A percentile compares a stretch with the other conserved stretches of the same genome.
Conservation (phyloP, 306 rosid species). For the Pueraria montana region DNA sequence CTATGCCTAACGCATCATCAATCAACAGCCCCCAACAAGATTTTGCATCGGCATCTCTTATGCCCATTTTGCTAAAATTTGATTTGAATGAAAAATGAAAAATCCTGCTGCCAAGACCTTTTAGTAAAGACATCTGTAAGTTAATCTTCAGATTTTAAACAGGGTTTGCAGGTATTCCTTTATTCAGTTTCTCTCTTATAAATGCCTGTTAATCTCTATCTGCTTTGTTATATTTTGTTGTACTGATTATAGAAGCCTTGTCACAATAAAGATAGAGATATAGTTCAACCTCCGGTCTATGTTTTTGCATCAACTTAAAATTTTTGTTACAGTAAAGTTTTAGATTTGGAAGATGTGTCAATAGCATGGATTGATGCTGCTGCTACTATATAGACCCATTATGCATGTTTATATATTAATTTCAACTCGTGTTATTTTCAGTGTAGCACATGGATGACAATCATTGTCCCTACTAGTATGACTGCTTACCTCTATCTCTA, state of each 20-base stretch:
- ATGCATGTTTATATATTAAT: too few relatives aligned
- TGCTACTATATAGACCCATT: too few relatives aligned
- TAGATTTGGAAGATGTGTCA: too few relatives aligned
- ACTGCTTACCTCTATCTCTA: conserved; percentile 97
- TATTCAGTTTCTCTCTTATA: background rate
- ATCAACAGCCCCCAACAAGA: background rate
- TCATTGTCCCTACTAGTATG: conserved; percentile 96
- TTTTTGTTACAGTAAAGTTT: too few relatives aligned
- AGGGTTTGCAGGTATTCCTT: background rate
- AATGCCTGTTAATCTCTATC: too few relatives aligned
- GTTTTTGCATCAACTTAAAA: too few relatives aligned
- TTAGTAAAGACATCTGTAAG: background rate
- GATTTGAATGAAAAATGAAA: conserved; percentile 24
- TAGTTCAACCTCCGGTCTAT: too few relatives aligned
- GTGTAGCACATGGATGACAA: conserved; percentile 99
- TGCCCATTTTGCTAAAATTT: conserved; percentile 12
- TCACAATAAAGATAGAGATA: too few relatives aligned
- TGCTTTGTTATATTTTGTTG: too few relatives aligned
- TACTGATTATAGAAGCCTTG: too few relatives aligned
- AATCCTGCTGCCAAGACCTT: background rate
- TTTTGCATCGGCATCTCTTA: background rate
- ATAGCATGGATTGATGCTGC: too few relatives aligned
- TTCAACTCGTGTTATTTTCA: conserved; percentile 59
- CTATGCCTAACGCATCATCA: conserved; percentile 12
- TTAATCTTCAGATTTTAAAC: background rate